These are phyloP conservation scores for Eucalyptus shirleyi DNA, from an alignment of 345 rosid genomes.

Conservation along the genomic window DNA sequence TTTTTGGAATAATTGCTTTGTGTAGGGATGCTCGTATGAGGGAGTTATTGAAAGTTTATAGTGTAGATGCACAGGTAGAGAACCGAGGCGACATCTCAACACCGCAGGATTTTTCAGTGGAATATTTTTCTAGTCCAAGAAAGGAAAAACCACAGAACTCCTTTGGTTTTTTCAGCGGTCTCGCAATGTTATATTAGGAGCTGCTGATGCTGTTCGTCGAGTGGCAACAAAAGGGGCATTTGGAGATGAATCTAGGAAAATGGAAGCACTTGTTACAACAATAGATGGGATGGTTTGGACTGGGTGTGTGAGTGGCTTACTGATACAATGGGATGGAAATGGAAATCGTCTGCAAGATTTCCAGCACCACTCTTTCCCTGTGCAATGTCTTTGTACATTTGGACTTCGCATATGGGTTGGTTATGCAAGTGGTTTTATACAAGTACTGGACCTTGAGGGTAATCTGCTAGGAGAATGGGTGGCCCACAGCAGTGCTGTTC, in stretches of 20 bases:
- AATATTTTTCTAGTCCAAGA: constrained; percentile 31
- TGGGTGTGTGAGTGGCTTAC: constrained; percentile 67
- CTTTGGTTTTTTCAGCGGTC: constrained; percentile 86
- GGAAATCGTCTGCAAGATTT: constrained; percentile 73
- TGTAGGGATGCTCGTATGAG: constrained; percentile 86
- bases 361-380: constrained; percentile 44
- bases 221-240: constrained; percentile 80
- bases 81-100: constrained; percentile 49
- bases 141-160: constrained; percentile 68
- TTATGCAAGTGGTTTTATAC: constrained; percentile 70
- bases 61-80: constrained; percentile 79
- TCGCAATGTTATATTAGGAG: constrained; percentile 87
- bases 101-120: constrained; percentile 46
- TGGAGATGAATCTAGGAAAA: constrained; percentile 72
- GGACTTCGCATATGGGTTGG: constrained; percentile 76
- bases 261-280: constrained; percentile 53
- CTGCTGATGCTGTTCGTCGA: constrained; percentile 96
- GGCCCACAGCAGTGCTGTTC: constrained; percentile 66
- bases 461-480: constrained; percentile 65
- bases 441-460: constrained; percentile 77
- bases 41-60: constrained; percentile 76
- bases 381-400: constrained; percentile 70
- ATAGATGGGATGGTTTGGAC: constrained; percentile 76
- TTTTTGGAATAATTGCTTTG: not conserved
- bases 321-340: constrained; percentile 81